Evolutionary conservation across 2,329 filamentous ascomycete species (phyloP).

Genomic region (Aureobasidium musti): DNA sequence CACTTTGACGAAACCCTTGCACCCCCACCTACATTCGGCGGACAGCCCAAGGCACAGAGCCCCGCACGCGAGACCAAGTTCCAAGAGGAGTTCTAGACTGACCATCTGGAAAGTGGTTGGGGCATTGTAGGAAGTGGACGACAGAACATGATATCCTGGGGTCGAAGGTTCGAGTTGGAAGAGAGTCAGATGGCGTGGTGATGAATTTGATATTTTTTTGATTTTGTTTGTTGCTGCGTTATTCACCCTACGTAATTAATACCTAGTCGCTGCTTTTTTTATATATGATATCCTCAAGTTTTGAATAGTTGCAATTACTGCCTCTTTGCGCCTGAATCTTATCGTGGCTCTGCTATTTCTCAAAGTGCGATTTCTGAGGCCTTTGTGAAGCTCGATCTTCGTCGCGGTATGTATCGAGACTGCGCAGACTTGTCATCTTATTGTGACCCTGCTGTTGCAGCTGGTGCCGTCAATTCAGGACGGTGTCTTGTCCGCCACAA

Average conservation of each 20-base stretch:
- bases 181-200: neutral
- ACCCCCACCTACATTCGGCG: slow-evolving; percentile 46
- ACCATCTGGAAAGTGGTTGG: neutral
- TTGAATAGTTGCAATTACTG: neutral
- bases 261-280: slow-evolving; percentile 12
- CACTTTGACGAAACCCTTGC: slow-evolving; percentile 52
- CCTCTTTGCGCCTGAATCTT: neutral
- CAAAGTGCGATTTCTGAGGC: neutral
- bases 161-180: neutral
- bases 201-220: neutral
- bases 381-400: no score
- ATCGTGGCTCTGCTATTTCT: neutral
- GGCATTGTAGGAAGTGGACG: neutral
- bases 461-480: neutral
- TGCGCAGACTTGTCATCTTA: no score
- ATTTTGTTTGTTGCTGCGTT: neutral
- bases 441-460: neutral
- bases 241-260: slow-evolving; percentile 8
- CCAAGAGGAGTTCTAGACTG: slow-evolving; percentile 51
- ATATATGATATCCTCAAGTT: slow-evolving; percentile 16
- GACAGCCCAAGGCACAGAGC: slow-evolving; percentile 48
- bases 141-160: slow-evolving; percentile 1
- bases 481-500: neutral
- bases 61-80: slow-evolving; percentile 62
- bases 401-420: no score